Conservation (phyloP, 176 grass and related monocot species). For the Avena atlantica region DNA sequence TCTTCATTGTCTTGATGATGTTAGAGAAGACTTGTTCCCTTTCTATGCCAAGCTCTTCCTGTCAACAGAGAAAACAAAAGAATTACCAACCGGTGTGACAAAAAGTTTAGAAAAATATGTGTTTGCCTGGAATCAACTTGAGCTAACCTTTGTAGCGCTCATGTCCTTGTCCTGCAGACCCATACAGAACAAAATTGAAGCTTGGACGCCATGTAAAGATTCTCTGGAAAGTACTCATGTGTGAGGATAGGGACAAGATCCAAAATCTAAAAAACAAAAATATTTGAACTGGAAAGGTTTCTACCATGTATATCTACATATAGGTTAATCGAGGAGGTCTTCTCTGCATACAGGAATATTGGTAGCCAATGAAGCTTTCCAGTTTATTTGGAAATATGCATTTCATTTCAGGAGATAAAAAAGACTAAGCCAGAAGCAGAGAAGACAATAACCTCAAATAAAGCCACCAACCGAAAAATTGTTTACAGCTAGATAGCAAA, state of each 20-base stretch:
- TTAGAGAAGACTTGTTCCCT: conserved; percentile 86
- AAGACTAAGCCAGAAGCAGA: neutral
- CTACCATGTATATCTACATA: neutral
- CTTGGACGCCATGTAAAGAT: conserved; percentile 76
- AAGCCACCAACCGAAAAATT: neutral
- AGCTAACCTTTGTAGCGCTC: conserved; percentile 67
- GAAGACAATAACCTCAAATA: neutral
- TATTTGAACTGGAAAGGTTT: neutral
- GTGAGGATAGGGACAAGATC: conserved; percentile 88
- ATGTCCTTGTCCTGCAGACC: conserved; percentile 91
- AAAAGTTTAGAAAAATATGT: neutral
- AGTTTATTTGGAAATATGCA: neutral
- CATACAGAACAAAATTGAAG: conserved; percentile 85
- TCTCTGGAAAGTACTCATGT: conserved; percentile 90
- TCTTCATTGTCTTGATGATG: conserved; percentile 95
- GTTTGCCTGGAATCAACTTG: conserved; percentile 13
- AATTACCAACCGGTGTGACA: too few relatives aligned
- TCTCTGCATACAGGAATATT: neutral
- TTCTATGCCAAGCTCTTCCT: conserved; percentile 93
- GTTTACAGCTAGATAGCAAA: too few relatives aligned
- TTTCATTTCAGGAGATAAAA: neutral
- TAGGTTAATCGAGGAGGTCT: neutral
- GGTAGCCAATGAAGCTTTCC: neutral
- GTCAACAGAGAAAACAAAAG: neutral
- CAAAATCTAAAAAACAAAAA: conserved; percentile 68